These are phyloP conservation scores for Fusarium brachygibbosum DNA, from an alignment of 2,329 filamentous ascomycete species.

Conservation along the genomic window DNA sequence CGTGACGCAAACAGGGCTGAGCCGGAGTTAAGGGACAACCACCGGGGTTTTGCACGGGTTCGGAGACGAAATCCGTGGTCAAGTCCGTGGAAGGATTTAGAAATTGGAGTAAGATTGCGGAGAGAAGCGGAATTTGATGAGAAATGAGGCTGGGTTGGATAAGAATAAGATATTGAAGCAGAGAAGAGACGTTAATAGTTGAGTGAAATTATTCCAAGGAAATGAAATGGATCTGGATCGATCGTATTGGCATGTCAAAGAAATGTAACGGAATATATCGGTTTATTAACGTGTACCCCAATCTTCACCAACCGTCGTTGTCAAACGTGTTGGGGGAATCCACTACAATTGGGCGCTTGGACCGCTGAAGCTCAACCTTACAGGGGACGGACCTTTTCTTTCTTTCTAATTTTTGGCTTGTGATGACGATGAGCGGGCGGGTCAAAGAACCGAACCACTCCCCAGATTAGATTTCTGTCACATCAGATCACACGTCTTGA, in stretches of 20 bases:
- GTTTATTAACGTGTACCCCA: conserved; percentile 34
- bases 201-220: conserved; percentile 8
- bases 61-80: conserved; percentile 32
- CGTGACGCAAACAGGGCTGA: conserved; percentile 31
- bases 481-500: conserved; percentile 19
- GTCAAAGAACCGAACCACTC: conserved; percentile 28
- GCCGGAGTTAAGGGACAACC: conserved; percentile 47
- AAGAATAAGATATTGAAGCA: conserved; percentile 2
- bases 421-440: conserved; percentile 40
- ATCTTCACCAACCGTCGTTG: conserved; percentile 28
- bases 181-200: neutral
- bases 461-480: conserved; percentile 24
- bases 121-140: conserved; percentile 3
- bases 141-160: conserved; percentile 2
- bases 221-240: neutral
- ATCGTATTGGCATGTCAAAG: neutral
- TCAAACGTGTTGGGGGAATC: conserved; percentile 48
- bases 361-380: conserved; percentile 13
- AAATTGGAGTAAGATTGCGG: conserved; percentile 22
- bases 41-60: conserved; percentile 44
- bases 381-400: neutral
- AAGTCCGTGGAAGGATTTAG: conserved; percentile 34
- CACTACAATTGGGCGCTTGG: conserved; percentile 46
- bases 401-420: conserved; percentile 37
- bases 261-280: conserved; percentile 47